Percentiles rank a stretch among this genome's conserved stretches.
Conservation (phyloP, 176 grass and related monocot genomes). For the Oryza glumipatula region DNA sequence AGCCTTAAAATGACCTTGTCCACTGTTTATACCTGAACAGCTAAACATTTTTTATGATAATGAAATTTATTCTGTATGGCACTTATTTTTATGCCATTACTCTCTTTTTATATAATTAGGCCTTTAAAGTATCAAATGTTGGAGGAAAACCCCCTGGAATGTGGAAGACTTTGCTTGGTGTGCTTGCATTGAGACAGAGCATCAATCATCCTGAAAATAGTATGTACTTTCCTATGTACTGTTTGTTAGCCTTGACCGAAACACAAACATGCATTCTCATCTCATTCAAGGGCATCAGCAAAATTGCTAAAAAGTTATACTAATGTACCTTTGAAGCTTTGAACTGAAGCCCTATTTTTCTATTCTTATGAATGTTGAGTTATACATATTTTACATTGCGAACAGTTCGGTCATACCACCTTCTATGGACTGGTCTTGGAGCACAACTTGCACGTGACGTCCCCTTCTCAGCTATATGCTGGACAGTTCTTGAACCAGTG, state of each 20-base stretch:
- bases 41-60: not conserved
- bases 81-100: constrained; percentile 9
- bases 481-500: constrained; percentile 90
- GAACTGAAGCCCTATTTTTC: not conserved
- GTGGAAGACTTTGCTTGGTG: constrained; percentile 74
- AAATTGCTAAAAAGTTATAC: constrained; percentile 8
- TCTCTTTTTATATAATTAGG: constrained; percentile 52
- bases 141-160: constrained; percentile 77
- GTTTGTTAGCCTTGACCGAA: constrained; percentile 34
- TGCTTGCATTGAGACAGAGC: constrained; percentile 58
- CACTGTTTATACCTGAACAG: not conserved
- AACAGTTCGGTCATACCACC: constrained; percentile 65
- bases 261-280: not conserved
- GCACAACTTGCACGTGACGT: constrained; percentile 92
- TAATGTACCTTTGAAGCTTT: not conserved
- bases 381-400: constrained; percentile 26
- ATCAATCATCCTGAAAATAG: constrained; percentile 54
- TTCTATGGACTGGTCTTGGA: constrained; percentile 94
- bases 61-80: not conserved
- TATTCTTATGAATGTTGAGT: constrained; percentile 20
- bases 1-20: not conserved
- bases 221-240: constrained; percentile 46
- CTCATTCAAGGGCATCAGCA: not conserved
- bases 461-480: constrained; percentile 94
- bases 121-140: constrained; percentile 67